These are phyloP conservation scores for Cucurbita argyrosperma DNA, from an alignment of 306 rosid species.

Conservation along the genomic window DNA sequence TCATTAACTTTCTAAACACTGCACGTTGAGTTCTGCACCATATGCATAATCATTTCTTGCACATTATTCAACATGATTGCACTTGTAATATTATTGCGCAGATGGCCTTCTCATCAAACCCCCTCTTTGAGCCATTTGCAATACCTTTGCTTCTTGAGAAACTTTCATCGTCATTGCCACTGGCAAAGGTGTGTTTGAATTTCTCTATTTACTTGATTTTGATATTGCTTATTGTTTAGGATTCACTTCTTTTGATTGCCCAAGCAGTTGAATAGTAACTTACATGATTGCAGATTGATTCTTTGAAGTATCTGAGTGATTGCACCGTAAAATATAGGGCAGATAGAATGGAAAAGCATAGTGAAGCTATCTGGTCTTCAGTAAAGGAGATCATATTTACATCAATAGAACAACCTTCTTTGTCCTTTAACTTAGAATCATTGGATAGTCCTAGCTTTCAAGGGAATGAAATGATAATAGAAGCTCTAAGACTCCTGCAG, in stretches of 20 bases:
- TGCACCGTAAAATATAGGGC: conserved; percentile 63
- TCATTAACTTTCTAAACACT: neutral
- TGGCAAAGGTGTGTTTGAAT: conserved; percentile 61
- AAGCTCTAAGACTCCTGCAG: conserved; percentile 60
- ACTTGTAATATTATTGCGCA: conserved; percentile 25
- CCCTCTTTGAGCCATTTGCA: conserved; percentile 67
- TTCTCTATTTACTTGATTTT: conserved; percentile 4
- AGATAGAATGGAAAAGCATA: conserved; percentile 65
- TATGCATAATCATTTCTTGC: neutral
- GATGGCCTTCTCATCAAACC: conserved; percentile 66
- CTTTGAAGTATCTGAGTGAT: conserved; percentile 62
- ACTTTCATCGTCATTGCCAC: conserved; percentile 61
- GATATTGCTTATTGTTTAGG: neutral
- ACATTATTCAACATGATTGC: neutral
- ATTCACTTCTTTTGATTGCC: neutral
- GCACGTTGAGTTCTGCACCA: neutral
- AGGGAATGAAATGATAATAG: conserved; percentile 46
- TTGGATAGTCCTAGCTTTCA: conserved; percentile 41
- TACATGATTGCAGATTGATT: conserved; percentile 54
- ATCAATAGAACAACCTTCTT: conserved; percentile 36
- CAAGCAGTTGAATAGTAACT: conserved; percentile 2
- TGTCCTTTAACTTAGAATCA: conserved; percentile 28
- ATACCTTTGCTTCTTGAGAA: conserved; percentile 87
- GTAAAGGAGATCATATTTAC: conserved; percentile 45
- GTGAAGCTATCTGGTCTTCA: conserved; percentile 48